These are phyloP conservation scores for Mortierella sp. DNA, from an alignment of 371 early-diverging fungal genomes.

Conservation along the genomic window DNA sequence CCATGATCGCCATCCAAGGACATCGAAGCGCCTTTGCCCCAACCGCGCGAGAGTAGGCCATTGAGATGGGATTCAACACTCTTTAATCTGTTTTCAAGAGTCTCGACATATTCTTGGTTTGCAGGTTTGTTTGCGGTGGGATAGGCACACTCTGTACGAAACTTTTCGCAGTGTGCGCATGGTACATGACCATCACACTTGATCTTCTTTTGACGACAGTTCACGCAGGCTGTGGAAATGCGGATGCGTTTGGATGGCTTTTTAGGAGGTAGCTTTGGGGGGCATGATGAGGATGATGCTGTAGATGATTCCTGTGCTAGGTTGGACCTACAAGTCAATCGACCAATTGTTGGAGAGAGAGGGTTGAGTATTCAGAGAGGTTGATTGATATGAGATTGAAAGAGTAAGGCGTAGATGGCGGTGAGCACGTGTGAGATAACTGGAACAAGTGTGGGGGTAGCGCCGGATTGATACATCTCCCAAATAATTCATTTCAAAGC, in stretches of 20 bases:
- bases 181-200: conserved; percentile 74
- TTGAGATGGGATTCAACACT: conserved; percentile 53
- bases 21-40: conserved; percentile 29
- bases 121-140: conserved; percentile 55
- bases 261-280: conserved; percentile 35
- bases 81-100: conserved; percentile 49
- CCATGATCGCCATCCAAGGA: conserved; percentile 17
- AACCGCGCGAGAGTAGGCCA: conserved; percentile 51
- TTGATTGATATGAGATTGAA: no score
- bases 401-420: no score
- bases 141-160: conserved; percentile 62
- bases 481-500: no score
- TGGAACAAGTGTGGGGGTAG: no score
- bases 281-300: conserved; percentile 16
- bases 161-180: conserved; percentile 71
- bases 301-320: conserved; percentile 37
- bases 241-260: conserved; percentile 68
- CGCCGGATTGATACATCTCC: no score
- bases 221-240: conserved; percentile 72
- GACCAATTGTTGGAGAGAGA: no score
- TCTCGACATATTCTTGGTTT: conserved; percentile 57
- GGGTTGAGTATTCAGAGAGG: no score
- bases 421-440: no score
- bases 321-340: conserved; percentile 40
- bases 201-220: conserved; percentile 72